Evolutionary conservation across 768 basidiomycete species (phyloP).

Genomic region (Coprinopsis strossmayeri): DNA sequence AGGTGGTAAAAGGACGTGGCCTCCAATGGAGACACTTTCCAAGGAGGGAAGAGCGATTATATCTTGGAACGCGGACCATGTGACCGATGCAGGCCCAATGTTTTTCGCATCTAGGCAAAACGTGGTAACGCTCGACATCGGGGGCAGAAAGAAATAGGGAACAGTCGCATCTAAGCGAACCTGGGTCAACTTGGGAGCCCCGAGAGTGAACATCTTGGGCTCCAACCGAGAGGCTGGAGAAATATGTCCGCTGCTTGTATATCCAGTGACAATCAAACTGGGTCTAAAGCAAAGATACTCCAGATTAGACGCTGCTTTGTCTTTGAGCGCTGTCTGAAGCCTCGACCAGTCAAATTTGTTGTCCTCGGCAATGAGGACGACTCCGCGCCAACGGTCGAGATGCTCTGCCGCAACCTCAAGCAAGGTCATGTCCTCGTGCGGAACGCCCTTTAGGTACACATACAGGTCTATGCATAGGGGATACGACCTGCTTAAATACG

Average conservation of each 20-base stretch:
- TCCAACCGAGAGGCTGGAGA: not conserved
- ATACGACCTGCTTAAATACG: slow-evolving; percentile 1
- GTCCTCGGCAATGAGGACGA: slow-evolving; percentile 7
- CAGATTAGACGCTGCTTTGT: slow-evolving; percentile 3
- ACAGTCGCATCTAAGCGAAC: slow-evolving; percentile 9
- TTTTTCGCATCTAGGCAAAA: slow-evolving; percentile 9
- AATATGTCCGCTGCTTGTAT: slow-evolving; percentile 3
- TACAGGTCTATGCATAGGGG: slow-evolving; percentile 6
- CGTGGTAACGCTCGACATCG: slow-evolving; percentile 4
- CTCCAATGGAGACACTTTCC: slow-evolving; percentile 6
- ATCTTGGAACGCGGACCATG: slow-evolving; percentile 6
- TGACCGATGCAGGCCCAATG: slow-evolving; percentile 4
- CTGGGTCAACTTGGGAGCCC: slow-evolving; percentile 6
- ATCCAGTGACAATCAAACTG: slow-evolving; percentile 4
- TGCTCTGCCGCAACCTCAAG: slow-evolving; percentile 1
- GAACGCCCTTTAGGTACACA: slow-evolving; percentile 3
- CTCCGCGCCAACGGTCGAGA: slow-evolving; percentile 7
- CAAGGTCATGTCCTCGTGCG: slow-evolving; percentile 7
- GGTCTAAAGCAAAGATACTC: slow-evolving; percentile 9
- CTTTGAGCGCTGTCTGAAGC: not conserved
- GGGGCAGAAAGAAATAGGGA: slow-evolving; percentile 10
- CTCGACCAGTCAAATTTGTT: slow-evolving; percentile 9
- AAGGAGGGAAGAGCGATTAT: slow-evolving; percentile 7
- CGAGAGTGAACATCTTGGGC: slow-evolving; percentile 6
- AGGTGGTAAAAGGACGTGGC: slow-evolving; percentile 1